Evolutionary conservation across 2,329 filamentous ascomycete genomes (phyloP), one percentile per base, ranked within the genome.

Genomic region (Xylaria multiplex): DNA sequence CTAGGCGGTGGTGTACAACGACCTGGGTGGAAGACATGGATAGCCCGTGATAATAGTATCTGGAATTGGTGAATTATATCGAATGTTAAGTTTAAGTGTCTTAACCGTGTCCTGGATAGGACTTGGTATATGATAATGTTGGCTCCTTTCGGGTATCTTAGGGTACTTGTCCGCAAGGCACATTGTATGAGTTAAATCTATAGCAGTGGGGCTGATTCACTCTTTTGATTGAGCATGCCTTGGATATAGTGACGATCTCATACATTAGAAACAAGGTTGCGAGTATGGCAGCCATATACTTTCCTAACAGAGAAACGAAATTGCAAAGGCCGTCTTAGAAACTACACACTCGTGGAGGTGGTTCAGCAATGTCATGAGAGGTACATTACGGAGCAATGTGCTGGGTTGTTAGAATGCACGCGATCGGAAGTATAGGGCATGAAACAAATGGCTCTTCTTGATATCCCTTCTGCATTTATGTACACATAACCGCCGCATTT

Each of bases 401-500:
- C 37, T 30, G 14, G 7, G 11, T 13, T 40, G 50, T 24, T 48
- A 8, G 30, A 35, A 32, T 19, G 14, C 52, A 66, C 40, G 40
- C 27, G 16, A 30, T 32, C 37, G 32, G 14, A 32, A 30, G 50
- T 11, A 24, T 5, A 35, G 8, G 11, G 50, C 46, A n/a, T 61
- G 57, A 43, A 58, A 59, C 27, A 59, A 55, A 49, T 24, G 57
- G 27, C 45, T 59, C 43, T 54, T 58, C 55, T 60, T 52, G 49
- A 50, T 49, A 52, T 63, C 54, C 53, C 30, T 61, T 46, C 45
- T 61, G 58, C 59, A 54, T 64, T 59, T 70, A 69, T 70, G 58
- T 70, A 70, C 68, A 70, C 53, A 59, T 56, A 43, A 54, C 62
- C 59, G 40, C 48, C 53, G 40, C 40, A 35, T 50, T 52, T 2